Percentiles rank a stretch among this genome's conserved stretches.
Evolutionary conservation across 768 basidiomycete genomes (phyloP).

Genomic region (Megacollybia marginata): DNA sequence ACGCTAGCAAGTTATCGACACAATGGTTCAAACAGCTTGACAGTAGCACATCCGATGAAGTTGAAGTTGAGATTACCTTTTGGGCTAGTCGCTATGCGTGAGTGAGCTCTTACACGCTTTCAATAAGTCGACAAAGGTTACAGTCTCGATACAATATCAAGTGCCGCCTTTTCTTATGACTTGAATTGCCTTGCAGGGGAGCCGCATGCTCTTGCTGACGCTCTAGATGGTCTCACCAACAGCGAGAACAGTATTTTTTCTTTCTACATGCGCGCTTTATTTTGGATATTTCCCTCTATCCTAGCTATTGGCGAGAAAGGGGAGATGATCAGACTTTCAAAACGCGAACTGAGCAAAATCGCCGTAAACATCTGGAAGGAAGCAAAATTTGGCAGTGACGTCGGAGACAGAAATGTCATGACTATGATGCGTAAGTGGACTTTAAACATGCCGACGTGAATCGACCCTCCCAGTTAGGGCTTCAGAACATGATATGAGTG

Average conservation of each 20-base stretch:
- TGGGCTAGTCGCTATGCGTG: slow-evolving; percentile 60
- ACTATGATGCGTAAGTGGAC: slow-evolving; percentile 42
- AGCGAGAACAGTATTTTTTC: slow-evolving; percentile 48
- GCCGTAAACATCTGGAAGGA: slow-evolving; percentile 48
- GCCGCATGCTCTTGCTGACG: slow-evolving; percentile 39
- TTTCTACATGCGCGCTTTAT: slow-evolving; percentile 58
- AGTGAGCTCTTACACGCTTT: slow-evolving; percentile 12
- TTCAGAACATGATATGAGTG: slow-evolving; percentile 34
- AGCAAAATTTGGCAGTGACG: slow-evolving; percentile 37
- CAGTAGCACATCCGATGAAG: slow-evolving; percentile 25
- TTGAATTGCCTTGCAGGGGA: slow-evolving; percentile 47
- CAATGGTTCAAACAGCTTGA: slow-evolving; percentile 46
- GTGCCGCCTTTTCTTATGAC: slow-evolving; percentile 58
- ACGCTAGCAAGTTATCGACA: slow-evolving; percentile 39
- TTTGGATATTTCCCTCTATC: slow-evolving; percentile 53
- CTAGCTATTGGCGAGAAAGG: slow-evolving; percentile 51
- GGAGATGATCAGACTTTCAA: slow-evolving; percentile 46
- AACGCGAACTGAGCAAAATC: slow-evolving; percentile 45
- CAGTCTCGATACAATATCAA: slow-evolving; percentile 53
- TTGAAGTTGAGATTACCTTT: slow-evolving; percentile 46
- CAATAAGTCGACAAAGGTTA: neutral
- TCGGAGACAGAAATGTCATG: slow-evolving; percentile 40
- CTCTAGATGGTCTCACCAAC: slow-evolving; percentile 55
- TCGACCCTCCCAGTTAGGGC: slow-evolving; percentile 26
- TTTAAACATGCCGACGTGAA: neutral